Conservation (phyloP, 805 yeast genomes). For the Lipomyces japonicus region DNA sequence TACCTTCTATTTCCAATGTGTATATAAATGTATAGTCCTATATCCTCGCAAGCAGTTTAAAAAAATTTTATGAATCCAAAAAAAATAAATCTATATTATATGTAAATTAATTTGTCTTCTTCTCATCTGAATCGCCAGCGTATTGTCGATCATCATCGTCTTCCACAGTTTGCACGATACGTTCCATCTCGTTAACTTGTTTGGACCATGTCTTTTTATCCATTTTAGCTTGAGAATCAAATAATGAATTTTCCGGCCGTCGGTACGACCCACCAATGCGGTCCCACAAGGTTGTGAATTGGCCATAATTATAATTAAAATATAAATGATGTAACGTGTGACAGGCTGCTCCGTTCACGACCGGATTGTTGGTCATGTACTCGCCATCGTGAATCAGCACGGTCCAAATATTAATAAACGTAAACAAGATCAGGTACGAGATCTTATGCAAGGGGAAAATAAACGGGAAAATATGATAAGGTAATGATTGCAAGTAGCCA, state of each 20-base stretch:
- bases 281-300: slow-evolving; percentile 97
- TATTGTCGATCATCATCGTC: slow-evolving; percentile 45
- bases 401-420: slow-evolving; percentile 95
- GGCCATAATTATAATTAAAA: slow-evolving; percentile 97
- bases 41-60: too few relatives aligned
- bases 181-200: slow-evolving; percentile 72
- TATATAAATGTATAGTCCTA: too few relatives aligned
- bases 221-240: slow-evolving; percentile 58
- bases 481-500: slow-evolving; percentile 88
- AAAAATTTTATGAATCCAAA: neutral
- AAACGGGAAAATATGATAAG: slow-evolving; percentile 90
- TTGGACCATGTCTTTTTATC: slow-evolving; percentile 61
- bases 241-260: slow-evolving; percentile 82
- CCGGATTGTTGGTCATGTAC: slow-evolving; percentile 86
- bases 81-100: neutral
- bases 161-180: slow-evolving; percentile 73
- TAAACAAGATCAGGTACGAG: slow-evolving; percentile 74
- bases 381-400: slow-evolving; percentile 99
- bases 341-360: slow-evolving; percentile 96
- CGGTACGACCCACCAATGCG: slow-evolving; percentile 92
- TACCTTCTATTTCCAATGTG: too few relatives aligned
- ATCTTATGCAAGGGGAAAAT: slow-evolving; percentile 88
- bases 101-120: slow-evolving; percentile 2
- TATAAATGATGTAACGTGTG: slow-evolving; percentile 96
- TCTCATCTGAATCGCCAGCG: neutral